Base-by-base conservation (phyloP, 441 rosid species). In the Daphne laureola region DNA sequence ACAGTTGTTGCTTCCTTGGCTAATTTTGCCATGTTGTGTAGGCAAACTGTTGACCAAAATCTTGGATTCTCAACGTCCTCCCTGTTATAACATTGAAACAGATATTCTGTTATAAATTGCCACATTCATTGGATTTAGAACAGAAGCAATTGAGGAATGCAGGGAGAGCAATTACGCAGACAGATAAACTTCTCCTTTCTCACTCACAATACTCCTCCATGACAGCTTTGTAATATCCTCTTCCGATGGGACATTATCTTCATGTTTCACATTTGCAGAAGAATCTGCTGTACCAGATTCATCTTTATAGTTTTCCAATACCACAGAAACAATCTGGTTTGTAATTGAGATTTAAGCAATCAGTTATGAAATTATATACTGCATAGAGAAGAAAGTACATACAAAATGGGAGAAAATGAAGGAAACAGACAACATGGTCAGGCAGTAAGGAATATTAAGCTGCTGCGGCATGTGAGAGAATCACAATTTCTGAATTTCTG, bases 31-130 rank as follows among this genome's bases (percentile, higher is more conserved):
- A 76, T 75, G 38, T 78, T 83, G 45, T 69, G 71, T 17, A 80
- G 74, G 61, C 84, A 83, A 67, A 78, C 82, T 40, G 74, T 75
- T 42, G 90, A 76, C 90, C 84, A 83, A 71, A 78, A 78, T 70
- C 61, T 62, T 42, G 90, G 90, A 58, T 62, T 61, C 59, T 65
- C 66, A 51, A 74, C 69, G 62, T 78, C 81, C 47, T 75, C 84
- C 82, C 84, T 76, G 70, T 64, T 62, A 36, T 5, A 43, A 5
- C 56, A 50, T 18, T 14, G 51, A n/a, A 51, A 53, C 42, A 38
- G 8, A n/a, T 2, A 1, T 0, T 31, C 9, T 31, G 38, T 12
- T 17, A 54, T 8, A 50, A 5, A 59, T 51, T 31, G 31, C 54
- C 4, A 50, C 17, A 61, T 26, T 11, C 54, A 62, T 17, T 31